Evolutionary conservation across 345 rosid species (phyloP).

Genomic region (Moricandia moricandioides): DNA sequence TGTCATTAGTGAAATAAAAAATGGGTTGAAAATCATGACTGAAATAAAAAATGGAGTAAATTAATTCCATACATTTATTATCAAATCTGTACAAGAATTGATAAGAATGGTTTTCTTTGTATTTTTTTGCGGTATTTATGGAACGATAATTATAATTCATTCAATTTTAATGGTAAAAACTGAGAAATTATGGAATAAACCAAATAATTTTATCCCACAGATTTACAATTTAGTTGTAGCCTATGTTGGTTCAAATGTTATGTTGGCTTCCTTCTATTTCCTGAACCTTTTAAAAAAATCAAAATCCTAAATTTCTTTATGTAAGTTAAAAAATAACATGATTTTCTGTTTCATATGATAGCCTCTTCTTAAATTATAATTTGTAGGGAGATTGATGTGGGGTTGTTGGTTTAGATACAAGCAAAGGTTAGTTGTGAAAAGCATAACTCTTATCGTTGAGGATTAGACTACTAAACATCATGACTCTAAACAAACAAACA

Average conservation of each 20-base stretch:
- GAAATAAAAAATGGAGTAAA: neutral
- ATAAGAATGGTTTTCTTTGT: too few relatives aligned
- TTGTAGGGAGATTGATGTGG: neutral
- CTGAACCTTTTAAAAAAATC: neutral
- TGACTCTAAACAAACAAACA: conserved; percentile 16
- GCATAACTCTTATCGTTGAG: conserved; percentile 6
- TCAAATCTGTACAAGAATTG: too few relatives aligned
- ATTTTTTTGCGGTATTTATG: neutral
- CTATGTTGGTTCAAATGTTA: neutral
- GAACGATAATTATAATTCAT: neutral
- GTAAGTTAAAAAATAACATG: neutral
- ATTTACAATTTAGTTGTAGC: neutral
- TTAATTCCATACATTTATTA: too few relatives aligned
- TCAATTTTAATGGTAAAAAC: neutral
- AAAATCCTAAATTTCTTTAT: neutral
- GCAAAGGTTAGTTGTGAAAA: conserved; percentile 14
- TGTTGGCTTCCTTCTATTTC: neutral
- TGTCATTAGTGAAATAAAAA: neutral
- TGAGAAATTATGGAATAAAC: neutral
- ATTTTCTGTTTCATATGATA: conserved; percentile 2
- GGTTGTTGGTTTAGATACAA: conserved; percentile 19
- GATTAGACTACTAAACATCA: conserved; percentile 32
- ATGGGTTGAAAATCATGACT: neutral
- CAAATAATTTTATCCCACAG: neutral
- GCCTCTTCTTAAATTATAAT: neutral